These are phyloP conservation scores for Hypoxylon sp. DNA, from an alignment of 2,329 filamentous ascomycete genomes.

Conservation along the genomic window DNA sequence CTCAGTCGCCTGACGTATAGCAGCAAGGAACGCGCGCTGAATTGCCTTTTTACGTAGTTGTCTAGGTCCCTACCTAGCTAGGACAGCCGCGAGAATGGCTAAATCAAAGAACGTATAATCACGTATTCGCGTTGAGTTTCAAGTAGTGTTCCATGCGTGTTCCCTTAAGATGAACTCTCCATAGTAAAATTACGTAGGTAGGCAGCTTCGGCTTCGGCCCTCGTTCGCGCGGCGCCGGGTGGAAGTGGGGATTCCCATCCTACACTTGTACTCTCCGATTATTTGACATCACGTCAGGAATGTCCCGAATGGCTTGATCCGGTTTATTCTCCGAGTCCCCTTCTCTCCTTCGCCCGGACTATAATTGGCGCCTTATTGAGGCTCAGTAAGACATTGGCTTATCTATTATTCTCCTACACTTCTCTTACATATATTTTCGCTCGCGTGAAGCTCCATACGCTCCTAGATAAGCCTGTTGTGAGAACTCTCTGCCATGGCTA, in stretches of 20 bases:
- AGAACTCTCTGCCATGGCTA: constrained; percentile 41
- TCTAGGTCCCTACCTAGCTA: constrained; percentile 20
- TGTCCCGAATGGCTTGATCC: constrained; percentile 28
- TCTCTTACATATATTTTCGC: not conserved
- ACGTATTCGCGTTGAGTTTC: not conserved
- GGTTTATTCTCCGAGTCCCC: constrained; percentile 19
- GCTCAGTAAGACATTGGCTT: constrained; percentile 2
- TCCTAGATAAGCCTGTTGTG: not conserved
- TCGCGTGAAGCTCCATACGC: not conserved
- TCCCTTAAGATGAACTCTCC: not conserved
- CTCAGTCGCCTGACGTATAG: not conserved
- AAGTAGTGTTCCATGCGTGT: not conserved
- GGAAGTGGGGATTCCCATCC: constrained; percentile 30
- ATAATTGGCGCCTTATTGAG: no score
- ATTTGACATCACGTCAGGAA: constrained; percentile 32
- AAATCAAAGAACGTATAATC: constrained; percentile 25
- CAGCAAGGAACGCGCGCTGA: not conserved
- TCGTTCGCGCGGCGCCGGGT: constrained; percentile 14
- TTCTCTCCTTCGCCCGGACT: not conserved
- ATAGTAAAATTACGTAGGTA: not conserved
- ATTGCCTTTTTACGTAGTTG: constrained; percentile 20
- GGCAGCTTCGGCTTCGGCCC: constrained; percentile 17
- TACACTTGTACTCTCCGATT: constrained; percentile 12
- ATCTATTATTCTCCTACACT: not conserved
- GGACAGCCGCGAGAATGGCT: constrained; percentile 25